A percentile compares a stretch with the other conserved stretches of the same genome.
phyloP scores from a whole-genome alignment of 2,329 filamentous ascomycete species.

The Aspergillus tanneri region DNA sequence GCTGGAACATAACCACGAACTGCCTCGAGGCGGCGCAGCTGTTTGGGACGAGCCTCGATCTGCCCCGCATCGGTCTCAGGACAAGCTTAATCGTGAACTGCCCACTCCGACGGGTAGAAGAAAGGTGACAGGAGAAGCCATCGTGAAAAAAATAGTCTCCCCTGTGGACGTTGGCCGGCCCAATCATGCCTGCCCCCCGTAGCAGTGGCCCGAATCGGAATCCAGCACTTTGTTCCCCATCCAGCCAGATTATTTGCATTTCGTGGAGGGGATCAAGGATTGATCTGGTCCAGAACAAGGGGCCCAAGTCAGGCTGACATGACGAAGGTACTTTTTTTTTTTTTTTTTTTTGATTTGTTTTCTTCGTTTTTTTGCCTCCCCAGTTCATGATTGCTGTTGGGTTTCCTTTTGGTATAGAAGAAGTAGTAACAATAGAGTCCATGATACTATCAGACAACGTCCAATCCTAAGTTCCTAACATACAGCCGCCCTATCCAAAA shows the following conservation, averaged over 20 bases:
- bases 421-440: no score
- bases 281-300: constrained; percentile 7
- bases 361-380: not conserved
- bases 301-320: constrained; percentile 5
- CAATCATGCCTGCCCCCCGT: constrained; percentile 7
- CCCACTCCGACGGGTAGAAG: constrained; percentile 8
- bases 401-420: no score
- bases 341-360: not conserved
- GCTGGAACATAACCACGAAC: constrained; percentile 16
- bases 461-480: no score
- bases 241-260: not conserved
- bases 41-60: constrained; percentile 22
- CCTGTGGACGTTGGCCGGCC: constrained; percentile 3
- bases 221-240: constrained; percentile 3
- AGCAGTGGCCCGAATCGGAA: constrained; percentile 2
- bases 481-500: not conserved
- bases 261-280: not conserved
- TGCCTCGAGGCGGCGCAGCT: constrained; percentile 5
- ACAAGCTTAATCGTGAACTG: constrained; percentile 21
- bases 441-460: no score
- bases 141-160: not conserved
- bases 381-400: no score
- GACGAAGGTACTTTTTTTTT: not conserved
- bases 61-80: constrained; percentile 23
- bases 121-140: constrained; percentile 4